Conservation (phyloP, 2,329 filamentous ascomycete species). For the Colletotrichum simmondsii region DNA sequence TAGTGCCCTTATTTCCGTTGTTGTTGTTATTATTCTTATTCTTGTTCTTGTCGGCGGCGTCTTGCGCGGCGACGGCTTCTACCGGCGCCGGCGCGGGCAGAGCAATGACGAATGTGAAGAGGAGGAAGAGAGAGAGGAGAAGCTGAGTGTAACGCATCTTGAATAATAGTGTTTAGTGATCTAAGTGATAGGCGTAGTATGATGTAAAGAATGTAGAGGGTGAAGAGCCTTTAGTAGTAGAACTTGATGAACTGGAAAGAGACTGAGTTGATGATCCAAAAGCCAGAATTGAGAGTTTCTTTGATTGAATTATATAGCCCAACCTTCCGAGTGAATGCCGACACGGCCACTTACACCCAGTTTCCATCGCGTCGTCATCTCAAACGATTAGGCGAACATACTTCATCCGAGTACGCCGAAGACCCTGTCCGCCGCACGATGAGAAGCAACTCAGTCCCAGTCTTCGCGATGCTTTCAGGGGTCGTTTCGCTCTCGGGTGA, state of each 20-base stretch:
- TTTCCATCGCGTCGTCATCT: conserved; percentile 18
- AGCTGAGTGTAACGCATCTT: conserved; percentile 20
- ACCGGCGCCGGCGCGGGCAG: conserved; percentile 3
- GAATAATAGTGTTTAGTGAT: background rate
- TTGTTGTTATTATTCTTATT: background rate
- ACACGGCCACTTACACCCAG: background rate
- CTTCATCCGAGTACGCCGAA: background rate
- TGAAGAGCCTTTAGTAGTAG: background rate
- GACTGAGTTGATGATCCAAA: background rate
- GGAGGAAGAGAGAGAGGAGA: conserved; percentile 10
- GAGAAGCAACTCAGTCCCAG: background rate
- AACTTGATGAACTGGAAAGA: background rate
- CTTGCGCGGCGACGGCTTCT: background rate
- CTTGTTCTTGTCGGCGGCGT: background rate
- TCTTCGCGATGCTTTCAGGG: conserved; percentile 1
- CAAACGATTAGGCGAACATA: conserved; percentile 8
- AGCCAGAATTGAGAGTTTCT: accelerated
- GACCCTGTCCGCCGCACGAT: background rate
- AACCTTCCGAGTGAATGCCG: background rate
- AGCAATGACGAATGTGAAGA: conserved; percentile 16
- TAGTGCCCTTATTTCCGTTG: background rate
- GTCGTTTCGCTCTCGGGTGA: background rate
- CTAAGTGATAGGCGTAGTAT: background rate
- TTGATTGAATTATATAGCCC: conserved; percentile 10
- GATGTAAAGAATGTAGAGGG: background rate